These are phyloP conservation scores for Coemansia sp. DNA, from an alignment of 192 early-diverging fungal species.

Conservation along the genomic window DNA sequence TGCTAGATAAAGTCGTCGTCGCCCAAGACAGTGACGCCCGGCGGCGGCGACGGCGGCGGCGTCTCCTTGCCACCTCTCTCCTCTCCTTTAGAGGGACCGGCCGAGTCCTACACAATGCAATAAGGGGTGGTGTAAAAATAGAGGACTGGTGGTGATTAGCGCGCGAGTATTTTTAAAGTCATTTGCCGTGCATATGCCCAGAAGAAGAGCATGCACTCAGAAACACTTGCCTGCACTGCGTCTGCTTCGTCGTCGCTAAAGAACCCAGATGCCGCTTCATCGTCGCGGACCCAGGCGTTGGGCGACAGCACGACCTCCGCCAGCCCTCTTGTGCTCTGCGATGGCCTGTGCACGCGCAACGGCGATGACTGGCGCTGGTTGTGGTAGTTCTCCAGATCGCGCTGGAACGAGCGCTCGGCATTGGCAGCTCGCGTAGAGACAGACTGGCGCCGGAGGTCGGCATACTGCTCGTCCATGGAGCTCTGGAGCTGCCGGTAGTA, in stretches of 20 bases:
- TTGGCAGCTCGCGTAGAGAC: constrained; percentile 30
- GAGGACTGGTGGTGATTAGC: too few relatives aligned
- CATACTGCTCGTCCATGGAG: constrained; percentile 49
- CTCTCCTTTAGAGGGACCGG: neutral
- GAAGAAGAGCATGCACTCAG: neutral
- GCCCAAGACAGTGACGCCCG: constrained; percentile 12
- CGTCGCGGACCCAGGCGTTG: constrained; percentile 10
- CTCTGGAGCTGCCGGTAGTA: constrained; percentile 48
- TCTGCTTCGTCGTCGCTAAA: constrained; percentile 24
- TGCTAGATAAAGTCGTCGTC: constrained; percentile 17
- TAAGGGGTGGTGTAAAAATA: neutral
- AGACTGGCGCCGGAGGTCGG: constrained; percentile 28
- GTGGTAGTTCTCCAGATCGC: constrained; percentile 46
- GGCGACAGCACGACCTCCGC: constrained; percentile 27
- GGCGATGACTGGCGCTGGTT: constrained; percentile 14
- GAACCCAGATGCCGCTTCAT: constrained; percentile 4
- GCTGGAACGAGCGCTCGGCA: constrained; percentile 46
- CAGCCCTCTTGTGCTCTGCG: neutral
- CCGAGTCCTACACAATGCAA: neutral
- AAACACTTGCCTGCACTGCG: neutral
- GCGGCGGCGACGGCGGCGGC: neutral
- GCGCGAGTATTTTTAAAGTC: too few relatives aligned
- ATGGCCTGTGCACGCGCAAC: neutral
- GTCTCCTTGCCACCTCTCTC: neutral
- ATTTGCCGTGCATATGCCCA: too few relatives aligned